Base-by-base conservation (phyloP, 208 protist genomes). In the Trypanosoma melophagium region DNA sequence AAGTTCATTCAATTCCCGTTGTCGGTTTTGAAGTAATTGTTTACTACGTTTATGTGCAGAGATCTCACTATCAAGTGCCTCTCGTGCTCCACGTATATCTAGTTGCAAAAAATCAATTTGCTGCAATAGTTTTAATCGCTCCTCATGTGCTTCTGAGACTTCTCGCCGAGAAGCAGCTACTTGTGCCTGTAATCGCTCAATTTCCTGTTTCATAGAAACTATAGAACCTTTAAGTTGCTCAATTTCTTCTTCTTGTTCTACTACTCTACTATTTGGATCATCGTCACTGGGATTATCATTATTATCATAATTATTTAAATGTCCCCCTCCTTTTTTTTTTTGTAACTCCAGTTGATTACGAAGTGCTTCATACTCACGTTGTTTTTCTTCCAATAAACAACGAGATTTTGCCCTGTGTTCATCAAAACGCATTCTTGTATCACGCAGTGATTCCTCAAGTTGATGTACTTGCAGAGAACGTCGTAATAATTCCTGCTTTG, bases 21-120 rank as follows among this genome's bases (percentile, higher is more conserved):
- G 49, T 10, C 61, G 74, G 2, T 45, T 25, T 13, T 80, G 81
- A 58, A 88, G 60, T 7, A 70, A 51, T 3, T 21, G 42, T 45
- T 60, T 68, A 44, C 79, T 84, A 47, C 81, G 79, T 17, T 71
- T 53, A 64, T 87, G 85, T 9, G 81, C 81, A 4, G 64, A n/a
- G 7, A 67, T 63, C 47, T 86, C 85, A 41, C 81, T 82, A 16
- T 87, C 79, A 19, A 91, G 67, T 9, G 78, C 77, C 67, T 90
- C 84, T 47, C 63, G 71, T 13, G 55, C 59, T 0, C 70, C 59
- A 55, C 62, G 61, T 14, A 82, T 21, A 31, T 83, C 83, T 16
- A 81, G 55, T 35, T 38, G 60, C 7, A 59, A 9, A 44, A 57
- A 67, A 2, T 74, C 69, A 17, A 69, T 9, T 42, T 69, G 42